Evolutionary conservation across 1,284 basidiomycete species (phyloP), one percentile per base, ranked within the genome.

Genomic region (Lignosus rhinocerotis): DNA sequence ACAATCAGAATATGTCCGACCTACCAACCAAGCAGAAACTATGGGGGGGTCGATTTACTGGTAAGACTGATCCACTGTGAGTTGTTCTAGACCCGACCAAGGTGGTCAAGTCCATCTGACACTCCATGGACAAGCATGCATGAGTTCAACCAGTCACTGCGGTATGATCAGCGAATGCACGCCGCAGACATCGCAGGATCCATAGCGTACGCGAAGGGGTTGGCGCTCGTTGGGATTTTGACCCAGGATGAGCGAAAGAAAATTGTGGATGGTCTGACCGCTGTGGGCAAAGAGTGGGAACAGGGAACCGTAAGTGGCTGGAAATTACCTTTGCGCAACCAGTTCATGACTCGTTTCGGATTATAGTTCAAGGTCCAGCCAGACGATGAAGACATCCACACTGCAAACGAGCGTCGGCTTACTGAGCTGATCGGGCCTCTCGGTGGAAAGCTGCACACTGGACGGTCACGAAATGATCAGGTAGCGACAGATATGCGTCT

Each of bases 331-430:
- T 14, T 30, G 3, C 25, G n/a, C 43, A 45, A 14, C n/a, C 41
- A 12, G 11, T 25, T 3, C 25, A 25, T 19, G 16, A 25, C 12
- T n/a, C 12, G 21, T 6, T 11, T 12, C 50, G 36, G 16, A 34
- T 19, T 44, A 31, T 66, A 93, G 87, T 96, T 97, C 70, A 70
- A 78, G 61, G 76, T 86, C 44, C 78, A 87, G 60, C 78, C 85
- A 14, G 94, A 96, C 67, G 96, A 99, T 71, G 96, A 99, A 71
- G 96, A 99, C 71, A 98, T 99, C 61, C 96, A 99, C 74, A 99
- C 96, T n/a, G 97, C 97, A 58, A 99, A 99, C 71, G 96, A 99
- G 75, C 89, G 97, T 54, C 84, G 96, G 33, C 76, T 99, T 66
- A 93, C 88, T 64, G 96, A 99, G 78, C 77, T 98, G 59, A 94